A percentile compares a stretch with the other conserved stretches of the same genome.
phyloP scores from a whole-genome alignment of 2,329 filamentous ascomycete genomes.

The Neophaeococcomyces aloes region DNA sequence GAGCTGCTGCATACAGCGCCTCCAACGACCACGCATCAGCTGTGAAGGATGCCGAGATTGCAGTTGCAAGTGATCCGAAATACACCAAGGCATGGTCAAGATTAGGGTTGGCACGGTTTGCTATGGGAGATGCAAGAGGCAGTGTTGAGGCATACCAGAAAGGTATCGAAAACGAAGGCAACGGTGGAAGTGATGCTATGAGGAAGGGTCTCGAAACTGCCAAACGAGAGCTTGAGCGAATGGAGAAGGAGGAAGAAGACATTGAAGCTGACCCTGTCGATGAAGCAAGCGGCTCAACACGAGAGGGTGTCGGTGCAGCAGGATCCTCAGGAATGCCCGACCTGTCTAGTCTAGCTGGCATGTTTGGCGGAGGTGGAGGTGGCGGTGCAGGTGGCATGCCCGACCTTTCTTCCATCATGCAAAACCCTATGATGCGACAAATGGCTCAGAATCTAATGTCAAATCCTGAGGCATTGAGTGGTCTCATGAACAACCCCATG shows the following conservation, averaged over 20 bases:
- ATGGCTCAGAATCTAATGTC: conserved; percentile 98
- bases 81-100: conserved; percentile 98
- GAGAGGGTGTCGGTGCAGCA: conserved; percentile 25
- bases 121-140: conserved; percentile 78
- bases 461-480: conserved; percentile 85
- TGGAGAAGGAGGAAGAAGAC: conserved; percentile 47
- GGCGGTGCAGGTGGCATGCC: conserved; percentile 71
- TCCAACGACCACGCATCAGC: conserved; percentile 75
- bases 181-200: conserved; percentile 91
- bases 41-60: conserved; percentile 78
- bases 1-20: conserved; percentile 84
- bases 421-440: conserved; percentile 93
- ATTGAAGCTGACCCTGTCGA: conserved; percentile 43
- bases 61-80: conserved; percentile 73
- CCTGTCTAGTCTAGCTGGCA: conserved; percentile 57
- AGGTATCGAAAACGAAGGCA: conserved; percentile 89
- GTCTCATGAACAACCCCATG: conserved; percentile 87
- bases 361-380: conserved; percentile 52
- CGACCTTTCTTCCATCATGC: conserved; percentile 79
- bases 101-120: conserved; percentile 81
- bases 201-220: conserved; percentile 94
- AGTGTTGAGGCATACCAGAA: conserved; percentile 90
- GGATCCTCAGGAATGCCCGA: conserved; percentile 57
- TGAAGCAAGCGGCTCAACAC: conserved; percentile 36
- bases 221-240: conserved; percentile 73